Conservation (phyloP, 306 rosid genomes). For the Heteromeles arbutifolia region DNA sequence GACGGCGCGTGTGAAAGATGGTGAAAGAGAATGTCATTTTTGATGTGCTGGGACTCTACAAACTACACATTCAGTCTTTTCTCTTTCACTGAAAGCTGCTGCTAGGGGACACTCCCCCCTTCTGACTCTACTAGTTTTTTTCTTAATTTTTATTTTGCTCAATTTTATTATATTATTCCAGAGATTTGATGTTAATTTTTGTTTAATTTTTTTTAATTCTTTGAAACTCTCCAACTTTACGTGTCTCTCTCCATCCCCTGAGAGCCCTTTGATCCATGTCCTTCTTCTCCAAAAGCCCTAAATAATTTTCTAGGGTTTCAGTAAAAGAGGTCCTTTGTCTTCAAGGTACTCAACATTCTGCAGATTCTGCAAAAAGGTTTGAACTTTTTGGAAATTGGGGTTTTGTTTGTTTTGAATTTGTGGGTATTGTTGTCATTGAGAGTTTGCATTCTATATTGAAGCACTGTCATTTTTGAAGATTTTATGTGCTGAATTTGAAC, state of each 20-base stretch:
- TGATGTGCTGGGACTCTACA: neutral
- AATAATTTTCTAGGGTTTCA: conserved; percentile 32
- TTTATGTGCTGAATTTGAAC: conserved; percentile 16
- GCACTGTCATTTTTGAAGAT: conserved; percentile 29
- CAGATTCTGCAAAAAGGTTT: conserved; percentile 1
- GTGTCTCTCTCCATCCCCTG: conserved; percentile 30
- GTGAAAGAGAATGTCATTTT: neutral
- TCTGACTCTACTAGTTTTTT: neutral
- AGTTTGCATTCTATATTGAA: conserved; percentile 15
- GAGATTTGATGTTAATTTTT: neutral
- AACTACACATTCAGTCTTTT: neutral
- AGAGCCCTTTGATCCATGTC: conserved; percentile 80
- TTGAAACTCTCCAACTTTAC: conserved; percentile 31
- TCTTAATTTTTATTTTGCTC: neutral
- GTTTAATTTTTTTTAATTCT: conserved; percentile 20
- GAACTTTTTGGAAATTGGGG: conserved; percentile 24
- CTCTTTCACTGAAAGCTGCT: conserved; percentile 9
- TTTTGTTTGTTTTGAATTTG: conserved; percentile 8
- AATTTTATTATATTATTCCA: neutral
- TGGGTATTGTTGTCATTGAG: conserved; percentile 4
- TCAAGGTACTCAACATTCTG: conserved; percentile 19
- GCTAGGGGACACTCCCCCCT: neutral
- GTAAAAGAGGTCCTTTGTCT: conserved; percentile 7
- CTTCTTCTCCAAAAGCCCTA: conserved; percentile 29
- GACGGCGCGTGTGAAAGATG: conserved; percentile 7